Base-by-base conservation (phyloP, 2,329 filamentous ascomycete species). In the Alternaria sp. region DNA sequence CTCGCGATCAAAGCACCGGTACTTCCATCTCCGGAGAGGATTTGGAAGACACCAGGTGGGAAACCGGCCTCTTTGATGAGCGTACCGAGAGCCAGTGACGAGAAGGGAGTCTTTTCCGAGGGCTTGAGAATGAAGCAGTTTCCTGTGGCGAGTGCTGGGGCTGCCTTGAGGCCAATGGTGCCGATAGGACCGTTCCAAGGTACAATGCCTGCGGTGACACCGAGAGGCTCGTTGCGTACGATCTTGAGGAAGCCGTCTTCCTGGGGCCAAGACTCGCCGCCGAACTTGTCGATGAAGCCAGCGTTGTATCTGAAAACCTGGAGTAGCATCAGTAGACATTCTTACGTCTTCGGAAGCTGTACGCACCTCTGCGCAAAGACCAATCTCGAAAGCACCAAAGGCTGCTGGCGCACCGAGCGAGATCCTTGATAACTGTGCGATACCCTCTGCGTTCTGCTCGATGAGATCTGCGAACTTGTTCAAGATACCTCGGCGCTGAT, bases 241-340 rank as follows among this genome's bases (percentile, higher is more conserved):
- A 75, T 79, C 55, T 79, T 79, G 52, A 82, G 70, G 69, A 85
- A 84, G 3, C 83, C 83, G 65, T 84, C 81, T 26, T 82, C 83
- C 64, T 81, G 77, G 6, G 83, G 81, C 67, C 77, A 77, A 3
- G 73, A 74, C 57, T 78, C 73, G 47, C 76, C 76, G 11, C 71
- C 73, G 21, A 76, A 73, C 63, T 78, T 78, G 59, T 78, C 75
- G 47, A 75, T 75, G 64, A 73, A 78, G 8, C 74, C 75, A 19
- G 74, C 75, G 43, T 77, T 77, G 68, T 82, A 81, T 62, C 67
- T 63, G 65, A 78, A 79, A 12, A 69, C 63, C 68, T 74, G 46
- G 1, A 4, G 30, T 7, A 30, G 1, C 2, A 3, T 30, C 5
- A 30, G 12, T 40, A 5, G 26, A 5, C 26, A 28, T 5, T 28